phyloP scores from a whole-genome alignment of 75 land plant genomes.

The Adiantum capillusveneris region DNA sequence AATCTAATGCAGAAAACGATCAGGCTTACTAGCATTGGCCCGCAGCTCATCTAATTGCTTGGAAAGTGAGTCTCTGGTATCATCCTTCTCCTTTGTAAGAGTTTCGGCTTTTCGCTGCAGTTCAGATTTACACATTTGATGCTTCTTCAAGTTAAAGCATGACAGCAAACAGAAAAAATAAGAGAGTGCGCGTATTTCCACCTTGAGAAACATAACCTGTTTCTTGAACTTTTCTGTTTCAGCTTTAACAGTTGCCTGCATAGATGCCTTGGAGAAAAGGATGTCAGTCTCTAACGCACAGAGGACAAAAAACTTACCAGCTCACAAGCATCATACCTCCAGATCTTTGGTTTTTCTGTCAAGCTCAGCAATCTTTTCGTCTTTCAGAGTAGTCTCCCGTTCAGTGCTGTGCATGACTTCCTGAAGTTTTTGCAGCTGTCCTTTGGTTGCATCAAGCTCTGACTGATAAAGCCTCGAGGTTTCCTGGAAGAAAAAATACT shows the following conservation, averaged over 20 bases:
- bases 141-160: no score
- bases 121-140: no score
- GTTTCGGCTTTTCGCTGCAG: slow-evolving; percentile 45
- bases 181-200: no score
- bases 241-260: slow-evolving; percentile 37
- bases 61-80: slow-evolving; percentile 27
- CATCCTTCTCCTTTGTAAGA: slow-evolving; percentile 67
- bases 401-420: slow-evolving; percentile 33
- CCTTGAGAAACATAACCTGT: not conserved
- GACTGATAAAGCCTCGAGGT: not conserved
- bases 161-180: no score
- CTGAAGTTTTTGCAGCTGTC: slow-evolving; percentile 22
- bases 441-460: slow-evolving; percentile 1
- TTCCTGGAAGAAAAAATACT: not conserved
- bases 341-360: slow-evolving; percentile 28
- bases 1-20: no score
- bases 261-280: not conserved
- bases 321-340: not conserved
- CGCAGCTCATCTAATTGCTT: slow-evolving; percentile 74
- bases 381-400: slow-evolving; percentile 18
- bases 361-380: slow-evolving; percentile 34
- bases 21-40: slow-evolving; percentile 27
- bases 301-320: no score
- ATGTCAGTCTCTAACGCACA: slow-evolving; percentile 45
- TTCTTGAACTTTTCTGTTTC: slow-evolving; percentile 49